Evolutionary conservation across 345 rosid genomes (phyloP), one percentile per base, ranked within the genome.

Genomic region (Linum trigynum): DNA sequence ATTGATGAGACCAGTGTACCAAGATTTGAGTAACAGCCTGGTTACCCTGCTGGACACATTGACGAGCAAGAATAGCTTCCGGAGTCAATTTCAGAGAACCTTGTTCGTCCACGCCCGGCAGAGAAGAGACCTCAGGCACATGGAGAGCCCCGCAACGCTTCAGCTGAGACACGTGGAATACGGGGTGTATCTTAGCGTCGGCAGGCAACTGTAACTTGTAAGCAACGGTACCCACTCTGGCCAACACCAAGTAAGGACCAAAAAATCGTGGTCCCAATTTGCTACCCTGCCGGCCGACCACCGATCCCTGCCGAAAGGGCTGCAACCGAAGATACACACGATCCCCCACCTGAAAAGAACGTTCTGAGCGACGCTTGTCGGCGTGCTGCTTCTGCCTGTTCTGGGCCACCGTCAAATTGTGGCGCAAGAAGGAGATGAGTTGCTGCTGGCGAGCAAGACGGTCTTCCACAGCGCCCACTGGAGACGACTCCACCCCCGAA

Each of bases 301-400:
- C 55, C 1, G 0, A 42, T 23, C 23, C 16, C 1, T 63, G 2
- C 4, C 48, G 10, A 61, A 32, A 61, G 0, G 55, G 1, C 3
- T 62, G 1, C 2, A 62, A 0, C 14, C 43, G 45, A 9, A 64
- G 43, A 16, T 42, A 48, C 23, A 64, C 67, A 15, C 9, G 17
- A 23, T 64, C 67, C 9, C 67, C 67, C 4, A 64, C 57, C 2
- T 7, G 11, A 48, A 64, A 64, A 1, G 36, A n/a, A 1, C 35
- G 17, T 5, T 64, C 67, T 2, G 5, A 3, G 5, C 56, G 0
- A 5, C 6, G 36, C 11, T 64, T 17, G 57, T 64, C 67, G 1
- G 57, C 67, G 2, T 64, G 67, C 5, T 16, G 41, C 35, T 64
- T 64, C 40, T 42, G 45, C 38, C 59, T 1, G 12, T 63, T n/a